Base-by-base conservation (phyloP, 1,139 yeast species). In the Geotrichum klebahnii region DNA sequence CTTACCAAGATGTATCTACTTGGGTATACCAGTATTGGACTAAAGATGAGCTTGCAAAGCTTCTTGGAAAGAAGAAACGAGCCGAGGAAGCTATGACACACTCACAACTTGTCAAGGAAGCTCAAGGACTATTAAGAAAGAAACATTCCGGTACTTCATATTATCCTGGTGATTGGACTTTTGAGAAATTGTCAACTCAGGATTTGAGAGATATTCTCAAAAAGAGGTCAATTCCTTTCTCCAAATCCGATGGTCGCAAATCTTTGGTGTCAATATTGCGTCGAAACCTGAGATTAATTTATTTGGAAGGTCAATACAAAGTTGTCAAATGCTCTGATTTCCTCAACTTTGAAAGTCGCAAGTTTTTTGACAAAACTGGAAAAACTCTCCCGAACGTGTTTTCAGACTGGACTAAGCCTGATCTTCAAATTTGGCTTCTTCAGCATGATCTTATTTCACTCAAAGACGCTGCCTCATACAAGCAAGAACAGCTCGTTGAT, bases 1-100 rank as follows among this genome's bases (percentile, higher is more conserved):
- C 79, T 48, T 65, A 69, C 35, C 74, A 73, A 41, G 72, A 70
- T 31, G 72, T 78, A 16, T 71, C 79, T 55, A 74, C 76, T 49
- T 48, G 52, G 52, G 48, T 40, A 5, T 48, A 43, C 23, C 20
- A 44, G 34, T 61, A 72, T 5, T 79, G 79, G 77, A 68, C 72
- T 3, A 67, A 71, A 8, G 67, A 72, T 3, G 77, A 76, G 54
- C 58, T 79, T 12, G 38, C 43, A 9, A 37, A 44, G 31, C 22
- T 48, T 4, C 22, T 48, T 12, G 48, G 45, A 5, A 36, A 22
- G 44, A 64, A 69, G 56, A 66, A 68, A 32, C 78, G 81, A 81
- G 67, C 77, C 43, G 69, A 69, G 48, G 60, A 67, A 47, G 80
- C 78, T 59, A 69, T 69, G 24, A 58, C 76, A 44, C 66, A 67